A percentile compares a stretch with the other conserved stretches of the same genome.
These are phyloP conservation scores for Candida ortonii DNA, from an alignment of 805 yeast genomes.

Conservation along the genomic window DNA sequence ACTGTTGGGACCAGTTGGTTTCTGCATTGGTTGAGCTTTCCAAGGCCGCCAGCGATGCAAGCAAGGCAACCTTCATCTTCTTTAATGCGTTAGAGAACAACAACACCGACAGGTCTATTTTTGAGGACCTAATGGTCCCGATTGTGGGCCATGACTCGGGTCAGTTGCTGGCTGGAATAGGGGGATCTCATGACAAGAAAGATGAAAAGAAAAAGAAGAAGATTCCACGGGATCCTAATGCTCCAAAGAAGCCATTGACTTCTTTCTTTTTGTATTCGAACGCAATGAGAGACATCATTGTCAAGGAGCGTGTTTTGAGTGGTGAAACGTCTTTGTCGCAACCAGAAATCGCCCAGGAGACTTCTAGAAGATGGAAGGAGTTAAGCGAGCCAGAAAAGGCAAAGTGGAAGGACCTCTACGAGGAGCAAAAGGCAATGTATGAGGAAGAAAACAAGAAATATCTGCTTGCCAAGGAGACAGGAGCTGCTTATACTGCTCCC, in stretches of 20 bases:
- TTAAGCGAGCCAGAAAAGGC: slow-evolving; percentile 68
- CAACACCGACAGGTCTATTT: slow-evolving; percentile 31
- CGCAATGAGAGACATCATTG: slow-evolving; percentile 66
- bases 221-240: slow-evolving; percentile 73
- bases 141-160: slow-evolving; percentile 27
- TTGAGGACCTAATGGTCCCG: slow-evolving; percentile 30
- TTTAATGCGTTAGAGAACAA: slow-evolving; percentile 56
- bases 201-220: slow-evolving; percentile 48
- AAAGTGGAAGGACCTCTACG: slow-evolving; percentile 64
- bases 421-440: slow-evolving; percentile 40
- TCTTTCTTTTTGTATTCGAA: slow-evolving; percentile 79
- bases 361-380: slow-evolving; percentile 76
- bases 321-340: slow-evolving; percentile 66
- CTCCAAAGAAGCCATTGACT: slow-evolving; percentile 93
- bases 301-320: slow-evolving; percentile 59
- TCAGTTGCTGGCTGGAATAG: slow-evolving; percentile 15
- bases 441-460: slow-evolving; percentile 32
- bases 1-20: slow-evolving; percentile 46
- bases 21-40: slow-evolving; percentile 79
- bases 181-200: slow-evolving; percentile 38
- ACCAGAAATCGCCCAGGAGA: slow-evolving; percentile 73
- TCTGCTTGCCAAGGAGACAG: slow-evolving; percentile 29
- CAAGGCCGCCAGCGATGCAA: slow-evolving; percentile 83
- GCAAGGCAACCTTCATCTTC: slow-evolving; percentile 74
- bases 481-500: slow-evolving; percentile 28